Evolutionary conservation across 805 yeast genomes (phyloP), one percentile per base, ranked within the genome.

Genomic region (Yamadazyma kitorensis): DNA sequence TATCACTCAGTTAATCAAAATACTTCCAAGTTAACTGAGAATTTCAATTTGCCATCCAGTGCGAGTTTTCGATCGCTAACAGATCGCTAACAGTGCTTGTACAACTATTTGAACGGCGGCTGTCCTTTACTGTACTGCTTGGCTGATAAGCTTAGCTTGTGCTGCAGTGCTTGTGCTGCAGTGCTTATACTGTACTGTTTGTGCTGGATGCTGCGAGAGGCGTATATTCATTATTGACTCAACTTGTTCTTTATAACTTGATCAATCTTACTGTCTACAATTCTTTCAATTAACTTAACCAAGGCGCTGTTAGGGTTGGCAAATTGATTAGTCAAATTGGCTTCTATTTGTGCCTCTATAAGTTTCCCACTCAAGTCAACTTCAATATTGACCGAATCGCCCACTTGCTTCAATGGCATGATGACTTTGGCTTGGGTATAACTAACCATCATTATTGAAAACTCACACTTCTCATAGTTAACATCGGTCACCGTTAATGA

Each of bases 311-410:
- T 63, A 7, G 66, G 55, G 39, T 73, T 70, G 10, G 54, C 51
- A 12, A 77, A 68, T 51, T 83, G 82, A 31, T 71, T 68, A 39
- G 72, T 69, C 40, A 84, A 61, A 43, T 74, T 70, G 23, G 71
- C 37, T 38, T 70, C 73, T 34, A 93, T 82, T 61, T 91, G 98
- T 57, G 86, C 80, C 53, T 86, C 96, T 37, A 91, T 78, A 39
- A 88, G 71, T 62, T 93, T 93, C 13, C 98, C 98, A 24, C 91
- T 84, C 33, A 91, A 68, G 58, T 93, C 99, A 20, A 93, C 99
- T 61, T 93, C 99, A 31, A 93, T 79, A 51, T 93, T 93, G 17
- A 93, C 94, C 12, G 52, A 46, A 24, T 72, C 82, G 1, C 86
- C 89, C 4, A 75, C 49, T 7, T 56, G 43, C 53, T 86, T 89